These are phyloP conservation scores for Globisporangium sylvaticum DNA, from an alignment of 352 stramenopile genomes.

Conservation along the genomic window DNA sequence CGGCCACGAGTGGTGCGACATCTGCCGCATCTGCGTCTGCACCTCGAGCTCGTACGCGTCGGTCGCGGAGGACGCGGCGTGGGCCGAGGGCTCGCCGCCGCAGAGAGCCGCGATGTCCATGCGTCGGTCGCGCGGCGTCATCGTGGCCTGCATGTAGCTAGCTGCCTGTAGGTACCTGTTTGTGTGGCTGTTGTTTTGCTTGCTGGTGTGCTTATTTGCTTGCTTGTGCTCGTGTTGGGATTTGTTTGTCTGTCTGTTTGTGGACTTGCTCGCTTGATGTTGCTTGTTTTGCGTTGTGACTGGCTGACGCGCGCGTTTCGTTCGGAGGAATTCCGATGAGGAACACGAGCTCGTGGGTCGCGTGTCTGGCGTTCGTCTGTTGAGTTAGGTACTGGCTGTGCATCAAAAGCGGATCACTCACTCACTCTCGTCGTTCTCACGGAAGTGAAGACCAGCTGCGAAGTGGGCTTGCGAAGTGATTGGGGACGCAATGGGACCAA, in stretches of 20 bases:
- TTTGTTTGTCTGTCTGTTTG: not conserved
- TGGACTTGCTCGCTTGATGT: too few species aligned
- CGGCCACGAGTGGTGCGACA: constrained; percentile 13
- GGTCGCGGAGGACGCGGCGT: not conserved
- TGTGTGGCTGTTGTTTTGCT: not conserved
- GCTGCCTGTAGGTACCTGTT: not conserved
- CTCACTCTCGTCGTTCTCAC: not conserved
- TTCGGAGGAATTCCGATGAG: constrained; percentile 2
- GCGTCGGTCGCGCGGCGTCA: constrained; percentile 9
- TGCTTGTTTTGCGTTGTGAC: constrained; percentile 3
- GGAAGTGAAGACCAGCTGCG: not conserved
- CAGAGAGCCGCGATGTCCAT: constrained; percentile 16
- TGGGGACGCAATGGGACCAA: not conserved
- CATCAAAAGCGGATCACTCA: not conserved
- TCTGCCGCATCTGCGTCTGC: constrained; percentile 8
- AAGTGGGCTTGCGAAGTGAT: not conserved
- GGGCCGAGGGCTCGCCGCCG: not conserved
- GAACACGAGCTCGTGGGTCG: not conserved
- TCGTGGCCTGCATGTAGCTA: not conserved
- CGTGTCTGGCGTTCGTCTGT: not conserved
- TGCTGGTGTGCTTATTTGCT: not conserved
- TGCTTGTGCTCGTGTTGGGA: not conserved
- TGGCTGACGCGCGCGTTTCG: constrained; percentile 2
- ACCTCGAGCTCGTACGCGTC: constrained; percentile 8
- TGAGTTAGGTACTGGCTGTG: not conserved